Percentiles rank a stretch among this genome's conserved stretches.
Evolutionary conservation across 306 rosid genomes (phyloP).

Genomic region (Quillaja saponaria): DNA sequence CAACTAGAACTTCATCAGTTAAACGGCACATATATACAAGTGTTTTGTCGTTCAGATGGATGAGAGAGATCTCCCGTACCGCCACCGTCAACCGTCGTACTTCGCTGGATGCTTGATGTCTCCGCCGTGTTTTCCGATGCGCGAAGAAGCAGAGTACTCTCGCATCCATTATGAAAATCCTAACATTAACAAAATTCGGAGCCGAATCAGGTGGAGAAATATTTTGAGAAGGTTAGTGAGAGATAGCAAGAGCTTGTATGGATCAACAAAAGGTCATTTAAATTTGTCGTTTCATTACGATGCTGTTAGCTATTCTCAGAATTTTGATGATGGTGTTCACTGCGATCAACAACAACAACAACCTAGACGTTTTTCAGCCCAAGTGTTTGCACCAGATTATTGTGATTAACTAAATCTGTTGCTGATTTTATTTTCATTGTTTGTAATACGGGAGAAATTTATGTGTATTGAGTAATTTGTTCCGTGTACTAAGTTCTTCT

Average conservation of each 20-base stretch:
- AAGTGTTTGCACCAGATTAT: background rate
- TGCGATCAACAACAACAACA: too few relatives aligned
- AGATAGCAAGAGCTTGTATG: constrained; percentile 44
- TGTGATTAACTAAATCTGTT: too few relatives aligned
- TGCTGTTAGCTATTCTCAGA: constrained; percentile 77
- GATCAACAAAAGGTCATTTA: constrained; percentile 44
- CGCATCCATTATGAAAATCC: constrained; percentile 37
- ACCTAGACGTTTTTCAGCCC: constrained; percentile 33
- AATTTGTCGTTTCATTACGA: constrained; percentile 68
- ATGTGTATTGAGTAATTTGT: too few relatives aligned
- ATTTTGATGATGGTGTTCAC: constrained; percentile 74
- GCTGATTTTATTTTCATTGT: too few relatives aligned
- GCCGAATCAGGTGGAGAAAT: constrained; percentile 54
- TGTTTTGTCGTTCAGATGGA: constrained; percentile 50
- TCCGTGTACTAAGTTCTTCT: too few relatives aligned
- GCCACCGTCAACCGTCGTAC: constrained; percentile 32
- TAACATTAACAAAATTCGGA: constrained; percentile 20
- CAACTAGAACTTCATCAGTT: too few relatives aligned
- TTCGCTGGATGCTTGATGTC: constrained; percentile 44
- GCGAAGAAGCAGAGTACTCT: constrained; percentile 52
- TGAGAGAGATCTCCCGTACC: constrained; percentile 31
- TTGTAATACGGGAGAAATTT: too few relatives aligned
- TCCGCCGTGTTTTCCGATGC: constrained; percentile 54
- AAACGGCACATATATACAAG: constrained; percentile 4
- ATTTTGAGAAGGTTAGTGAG: constrained; percentile 52